Conservation (phyloP, 192 early-diverging fungal species). For the Thamnidium elegans region DNA sequence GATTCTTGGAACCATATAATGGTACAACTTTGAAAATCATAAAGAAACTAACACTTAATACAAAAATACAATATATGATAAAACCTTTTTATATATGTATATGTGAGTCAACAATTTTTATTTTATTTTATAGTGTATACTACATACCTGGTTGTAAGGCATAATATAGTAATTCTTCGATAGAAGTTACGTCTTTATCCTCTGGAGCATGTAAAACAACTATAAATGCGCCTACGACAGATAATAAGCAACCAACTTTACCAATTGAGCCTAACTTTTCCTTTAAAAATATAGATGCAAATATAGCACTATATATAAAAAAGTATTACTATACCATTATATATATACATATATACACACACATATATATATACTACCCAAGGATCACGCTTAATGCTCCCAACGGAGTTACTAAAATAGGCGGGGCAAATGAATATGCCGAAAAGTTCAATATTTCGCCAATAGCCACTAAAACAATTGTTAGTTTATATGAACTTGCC, state of each 20-base stretch:
- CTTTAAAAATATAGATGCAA: slow-evolving; percentile 85
- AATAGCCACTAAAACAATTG: slow-evolving; percentile 64
- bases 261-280: slow-evolving; percentile 81
- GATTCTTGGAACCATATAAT: slow-evolving; percentile 69
- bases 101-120: background rate
- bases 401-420: slow-evolving; percentile 83
- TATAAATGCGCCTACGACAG: slow-evolving; percentile 83
- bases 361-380: background rate
- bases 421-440: slow-evolving; percentile 17
- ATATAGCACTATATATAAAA: slow-evolving; percentile 67
- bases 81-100: slow-evolving; percentile 51
- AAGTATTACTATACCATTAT: slow-evolving; percentile 53
- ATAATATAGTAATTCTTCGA: slow-evolving; percentile 81
- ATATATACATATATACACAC: slow-evolving; percentile 41
- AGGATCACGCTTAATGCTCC: slow-evolving; percentile 76
- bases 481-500: background rate
- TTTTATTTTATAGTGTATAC: too few relatives aligned
- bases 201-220: slow-evolving; percentile 86
- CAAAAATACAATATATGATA: slow-evolving; percentile 73
- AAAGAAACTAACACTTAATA: slow-evolving; percentile 57
- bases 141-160: slow-evolving; percentile 68
- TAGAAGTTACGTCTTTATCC: slow-evolving; percentile 73
- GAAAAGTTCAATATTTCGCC: slow-evolving; percentile 65
- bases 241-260: slow-evolving; percentile 86
- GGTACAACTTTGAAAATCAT: slow-evolving; percentile 84